Evolutionary conservation across 768 basidiomycete genomes (phyloP).

Genomic region (Phaeotremella fagi): DNA sequence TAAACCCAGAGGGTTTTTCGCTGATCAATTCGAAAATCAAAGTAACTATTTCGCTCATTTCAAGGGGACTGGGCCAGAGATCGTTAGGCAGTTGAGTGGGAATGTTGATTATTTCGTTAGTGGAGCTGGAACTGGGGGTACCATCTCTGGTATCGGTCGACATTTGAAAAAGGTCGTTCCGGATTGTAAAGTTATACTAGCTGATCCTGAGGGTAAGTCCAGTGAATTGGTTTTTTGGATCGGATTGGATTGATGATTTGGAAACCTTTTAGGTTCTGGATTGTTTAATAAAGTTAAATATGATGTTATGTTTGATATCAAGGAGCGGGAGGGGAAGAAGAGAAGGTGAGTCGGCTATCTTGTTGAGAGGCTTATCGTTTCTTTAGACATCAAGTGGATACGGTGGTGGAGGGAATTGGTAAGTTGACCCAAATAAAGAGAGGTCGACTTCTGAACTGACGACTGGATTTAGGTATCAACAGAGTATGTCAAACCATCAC

Average conservation of each 20-base stretch:
- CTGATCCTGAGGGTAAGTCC: conserved; percentile 70
- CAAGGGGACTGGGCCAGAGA: conserved; percentile 85
- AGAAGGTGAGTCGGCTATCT: conserved; percentile 54
- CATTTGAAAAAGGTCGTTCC: conserved; percentile 73
- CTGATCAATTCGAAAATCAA: conserved; percentile 95
- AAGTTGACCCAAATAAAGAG: conserved; percentile 1
- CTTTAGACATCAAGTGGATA: conserved; percentile 65
- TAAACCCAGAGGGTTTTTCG: conserved; percentile 71
- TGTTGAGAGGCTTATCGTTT: not conserved
- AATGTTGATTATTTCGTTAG: conserved; percentile 76
- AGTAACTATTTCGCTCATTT: conserved; percentile 89
- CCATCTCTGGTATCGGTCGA: conserved; percentile 75
- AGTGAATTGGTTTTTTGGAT: not conserved
- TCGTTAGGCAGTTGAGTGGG: conserved; percentile 88
- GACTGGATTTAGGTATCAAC: conserved; percentile 58
- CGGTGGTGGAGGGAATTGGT: conserved; percentile 75
- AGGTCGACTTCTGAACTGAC: no score
- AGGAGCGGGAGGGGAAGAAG: conserved; percentile 88
- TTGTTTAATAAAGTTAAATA: conserved; percentile 92
- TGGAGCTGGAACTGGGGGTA: conserved; percentile 96
- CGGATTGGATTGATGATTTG: not conserved
- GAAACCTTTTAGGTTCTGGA: conserved; percentile 66
- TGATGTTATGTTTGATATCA: conserved; percentile 91
- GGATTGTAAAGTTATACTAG: conserved; percentile 64
- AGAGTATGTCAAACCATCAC: conserved; percentile 50